Evolutionary conservation across 2,329 filamentous ascomycete species (phyloP).

Genomic region (Talaromyces islandicus): DNA sequence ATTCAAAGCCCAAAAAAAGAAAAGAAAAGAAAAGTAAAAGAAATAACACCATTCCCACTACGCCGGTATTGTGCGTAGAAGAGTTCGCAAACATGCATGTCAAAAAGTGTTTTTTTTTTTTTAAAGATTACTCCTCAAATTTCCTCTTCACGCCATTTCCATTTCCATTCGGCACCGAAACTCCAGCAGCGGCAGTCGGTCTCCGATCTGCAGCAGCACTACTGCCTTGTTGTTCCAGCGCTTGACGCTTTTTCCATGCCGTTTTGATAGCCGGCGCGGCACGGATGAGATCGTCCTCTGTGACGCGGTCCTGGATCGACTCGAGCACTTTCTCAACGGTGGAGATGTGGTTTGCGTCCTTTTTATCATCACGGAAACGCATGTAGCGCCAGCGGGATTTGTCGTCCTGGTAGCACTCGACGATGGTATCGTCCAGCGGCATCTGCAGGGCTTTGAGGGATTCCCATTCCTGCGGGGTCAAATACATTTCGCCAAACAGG

Average conservation of each 20-base stretch:
- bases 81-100: background rate
- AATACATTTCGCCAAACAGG: constrained; percentile 59
- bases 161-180: constrained; percentile 13
- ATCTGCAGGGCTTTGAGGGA: constrained; percentile 65
- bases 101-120: background rate
- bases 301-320: constrained; percentile 81
- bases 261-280: constrained; percentile 66
- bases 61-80: background rate
- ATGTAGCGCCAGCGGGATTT: constrained; percentile 76
- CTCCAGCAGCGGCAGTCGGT: constrained; percentile 17
- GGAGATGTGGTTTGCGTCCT: constrained; percentile 78
- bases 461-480: constrained; percentile 79
- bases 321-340: constrained; percentile 82
- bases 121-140: constrained; percentile 29
- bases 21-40: background rate
- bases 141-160: constrained; percentile 35
- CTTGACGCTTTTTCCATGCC: constrained; percentile 66
- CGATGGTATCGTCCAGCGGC: constrained; percentile 77
- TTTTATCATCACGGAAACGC: constrained; percentile 88
- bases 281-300: constrained; percentile 69
- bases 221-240: constrained; percentile 24
- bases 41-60: background rate
- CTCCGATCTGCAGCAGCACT: constrained; percentile 2
- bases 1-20: background rate
- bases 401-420: constrained; percentile 81